Evolutionary conservation across 73 alveolate genomes (phyloP).

Genomic region (Effrenium voratum): DNA sequence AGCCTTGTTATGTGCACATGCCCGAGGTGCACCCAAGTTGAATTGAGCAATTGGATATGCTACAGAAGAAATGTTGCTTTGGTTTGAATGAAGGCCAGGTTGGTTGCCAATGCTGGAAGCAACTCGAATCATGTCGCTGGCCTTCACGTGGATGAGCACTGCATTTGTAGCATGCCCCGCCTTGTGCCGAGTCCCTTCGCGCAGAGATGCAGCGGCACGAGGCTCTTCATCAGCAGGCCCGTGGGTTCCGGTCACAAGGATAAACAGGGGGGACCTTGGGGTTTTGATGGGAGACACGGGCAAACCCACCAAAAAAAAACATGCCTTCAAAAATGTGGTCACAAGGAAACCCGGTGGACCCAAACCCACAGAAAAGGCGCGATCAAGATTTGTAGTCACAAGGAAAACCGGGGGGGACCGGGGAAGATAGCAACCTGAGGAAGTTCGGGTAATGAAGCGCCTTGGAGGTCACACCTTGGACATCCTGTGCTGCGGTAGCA

Average conservation of each 20-base stretch:
- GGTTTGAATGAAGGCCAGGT: neutral
- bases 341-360: no score
- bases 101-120: neutral
- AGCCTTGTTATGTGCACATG: neutral
- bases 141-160: no score
- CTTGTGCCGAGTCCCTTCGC: conserved; percentile 17
- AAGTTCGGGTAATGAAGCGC: neutral
- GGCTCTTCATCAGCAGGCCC: neutral
- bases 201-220: conserved; percentile 21
- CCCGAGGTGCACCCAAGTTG: no score
- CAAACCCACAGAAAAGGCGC: neutral
- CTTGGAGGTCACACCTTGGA: no score
- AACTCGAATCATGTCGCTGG: neutral
- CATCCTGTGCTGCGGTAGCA: neutral
- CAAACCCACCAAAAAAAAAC: neutral
- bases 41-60: no score
- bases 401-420: no score
- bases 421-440: no score
- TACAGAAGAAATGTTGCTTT: neutral
- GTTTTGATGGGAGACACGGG: neutral
- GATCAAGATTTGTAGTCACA: neutral
- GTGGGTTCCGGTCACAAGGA: neutral
- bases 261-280: neutral
- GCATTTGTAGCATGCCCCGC: no score
- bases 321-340: neutral